Evolutionary conservation across 495 filamentous ascomycete genomes (phyloP).

Genomic region (Cairneyella variabilis): DNA sequence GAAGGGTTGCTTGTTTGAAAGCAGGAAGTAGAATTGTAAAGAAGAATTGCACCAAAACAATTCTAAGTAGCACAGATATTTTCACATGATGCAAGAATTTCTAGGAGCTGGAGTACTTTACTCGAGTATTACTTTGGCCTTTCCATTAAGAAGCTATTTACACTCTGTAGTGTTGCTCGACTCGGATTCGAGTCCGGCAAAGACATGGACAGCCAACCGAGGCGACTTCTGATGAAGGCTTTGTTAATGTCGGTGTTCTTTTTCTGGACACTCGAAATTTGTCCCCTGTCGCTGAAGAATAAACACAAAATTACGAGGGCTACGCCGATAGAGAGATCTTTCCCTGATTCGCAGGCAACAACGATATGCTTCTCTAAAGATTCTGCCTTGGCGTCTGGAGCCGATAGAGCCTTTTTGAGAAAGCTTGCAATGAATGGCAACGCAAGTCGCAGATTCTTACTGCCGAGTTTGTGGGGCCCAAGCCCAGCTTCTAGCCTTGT

Average conservation of each 20-base stretch:
- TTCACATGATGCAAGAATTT: no score
- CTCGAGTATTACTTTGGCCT: neutral
- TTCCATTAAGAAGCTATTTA: slow-evolving; percentile 82
- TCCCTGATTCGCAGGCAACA: slow-evolving; percentile 58
- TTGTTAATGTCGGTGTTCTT: slow-evolving; percentile 48
- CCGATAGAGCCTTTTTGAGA: slow-evolving; percentile 4
- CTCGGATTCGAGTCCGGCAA: slow-evolving; percentile 75
- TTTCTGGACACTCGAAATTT: slow-evolving; percentile 3
- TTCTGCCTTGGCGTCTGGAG: neutral
- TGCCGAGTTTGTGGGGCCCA: slow-evolving; percentile 64
- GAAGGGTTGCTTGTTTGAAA: no score
- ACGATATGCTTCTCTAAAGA: slow-evolving; percentile 32
- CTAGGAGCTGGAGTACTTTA: no score
- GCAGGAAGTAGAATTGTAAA: no score
- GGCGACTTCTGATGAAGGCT: slow-evolving; percentile 65
- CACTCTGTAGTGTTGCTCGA: slow-evolving; percentile 74
- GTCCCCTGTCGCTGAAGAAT: slow-evolving; percentile 56
- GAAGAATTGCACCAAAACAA: no score
- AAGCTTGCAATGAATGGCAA: slow-evolving; percentile 50
- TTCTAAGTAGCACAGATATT: no score
- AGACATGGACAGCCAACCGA: slow-evolving; percentile 73
- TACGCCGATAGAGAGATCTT: slow-evolving; percentile 62
- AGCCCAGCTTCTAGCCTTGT: slow-evolving; percentile 59
- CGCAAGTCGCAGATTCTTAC: slow-evolving; percentile 66
- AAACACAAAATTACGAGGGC: slow-evolving; percentile 60